Evolutionary conservation across 2,329 filamentous ascomycete species (phyloP).

Genomic region (Aspergillus eucalypticola): DNA sequence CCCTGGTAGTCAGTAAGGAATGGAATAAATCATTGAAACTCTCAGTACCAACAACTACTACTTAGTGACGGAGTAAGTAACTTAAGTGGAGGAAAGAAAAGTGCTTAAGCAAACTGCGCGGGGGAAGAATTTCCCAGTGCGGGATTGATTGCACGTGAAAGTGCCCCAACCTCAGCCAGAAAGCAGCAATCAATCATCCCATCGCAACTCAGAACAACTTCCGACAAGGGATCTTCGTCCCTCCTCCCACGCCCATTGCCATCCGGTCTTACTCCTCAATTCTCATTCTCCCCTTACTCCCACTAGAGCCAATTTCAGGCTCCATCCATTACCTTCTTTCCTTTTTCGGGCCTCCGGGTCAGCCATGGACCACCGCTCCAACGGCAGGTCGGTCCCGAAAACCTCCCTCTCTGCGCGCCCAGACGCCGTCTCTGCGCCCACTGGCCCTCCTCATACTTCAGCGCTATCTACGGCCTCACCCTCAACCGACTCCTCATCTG

Average conservation of each 20-base stretch:
- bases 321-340: not conserved
- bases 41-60: no score
- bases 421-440: slow-evolving; percentile 13
- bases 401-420: slow-evolving; percentile 18
- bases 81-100: no score
- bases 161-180: slow-evolving; percentile 4
- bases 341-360: slow-evolving; percentile 11
- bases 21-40: no score
- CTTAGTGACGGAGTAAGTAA: no score
- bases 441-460: not conserved
- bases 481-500: slow-evolving; percentile 14
- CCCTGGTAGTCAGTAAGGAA: not conserved
- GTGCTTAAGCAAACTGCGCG: no score
- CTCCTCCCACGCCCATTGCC: not conserved
- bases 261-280: not conserved
- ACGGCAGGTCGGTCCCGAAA: slow-evolving; percentile 21
- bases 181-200: no score
- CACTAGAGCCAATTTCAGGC: not conserved
- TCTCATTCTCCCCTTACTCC: not conserved
- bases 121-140: no score
- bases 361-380: slow-evolving; percentile 24
- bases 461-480: slow-evolving; percentile 8
- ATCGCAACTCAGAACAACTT: no score
- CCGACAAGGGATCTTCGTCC: slow-evolving; percentile 7
- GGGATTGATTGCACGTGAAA: slow-evolving; percentile 9